Evolutionary conservation across 352 stramenopile genomes (phyloP).

Genomic region (Phytophthora hybrid): DNA sequence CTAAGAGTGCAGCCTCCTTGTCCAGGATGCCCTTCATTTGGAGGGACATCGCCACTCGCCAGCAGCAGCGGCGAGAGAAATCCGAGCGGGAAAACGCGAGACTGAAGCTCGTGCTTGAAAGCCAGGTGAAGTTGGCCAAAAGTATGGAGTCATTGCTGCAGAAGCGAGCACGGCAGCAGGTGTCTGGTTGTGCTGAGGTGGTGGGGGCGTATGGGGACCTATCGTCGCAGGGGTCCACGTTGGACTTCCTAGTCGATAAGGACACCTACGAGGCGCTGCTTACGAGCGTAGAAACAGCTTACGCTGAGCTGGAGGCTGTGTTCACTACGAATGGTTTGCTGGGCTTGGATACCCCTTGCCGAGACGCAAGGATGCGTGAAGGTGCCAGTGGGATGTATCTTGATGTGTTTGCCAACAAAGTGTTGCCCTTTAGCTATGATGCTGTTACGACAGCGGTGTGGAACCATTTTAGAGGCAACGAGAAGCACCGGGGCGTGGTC

Average conservation of each 20-base stretch:
- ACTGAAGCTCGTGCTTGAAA: conserved; percentile 54
- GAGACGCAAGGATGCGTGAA: conserved; percentile 44
- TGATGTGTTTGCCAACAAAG: conserved; percentile 47
- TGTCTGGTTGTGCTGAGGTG: conserved; percentile 40
- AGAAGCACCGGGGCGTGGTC: conserved; percentile 43
- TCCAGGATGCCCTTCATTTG: conserved; percentile 39
- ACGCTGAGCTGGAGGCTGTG: conserved; percentile 38
- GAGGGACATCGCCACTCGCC: conserved; percentile 53
- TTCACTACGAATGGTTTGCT: conserved; percentile 41
- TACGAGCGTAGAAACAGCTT: conserved; percentile 41
- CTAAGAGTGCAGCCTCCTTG: conserved; percentile 8
- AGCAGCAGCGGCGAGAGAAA: conserved; percentile 51
- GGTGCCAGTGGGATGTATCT: conserved; percentile 42
- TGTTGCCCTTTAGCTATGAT: conserved; percentile 42
- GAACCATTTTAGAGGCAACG: conserved; percentile 44
- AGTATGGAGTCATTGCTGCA: conserved; percentile 58
- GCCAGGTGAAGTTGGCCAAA: conserved; percentile 59
- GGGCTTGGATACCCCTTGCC: conserved; percentile 29
- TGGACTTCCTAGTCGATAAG: conserved; percentile 44
- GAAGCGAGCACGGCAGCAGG: conserved; percentile 45
- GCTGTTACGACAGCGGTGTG: conserved; percentile 38
- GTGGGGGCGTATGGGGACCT: conserved; percentile 21
- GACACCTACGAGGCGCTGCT: conserved; percentile 43
- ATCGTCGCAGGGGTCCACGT: conserved; percentile 27
- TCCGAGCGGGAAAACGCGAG: conserved; percentile 61